Percentiles rank a stretch among this genome's conserved stretches.
Conservation (phyloP, 495 filamentous ascomycete genomes). For the Penicillium soppii region DNA sequence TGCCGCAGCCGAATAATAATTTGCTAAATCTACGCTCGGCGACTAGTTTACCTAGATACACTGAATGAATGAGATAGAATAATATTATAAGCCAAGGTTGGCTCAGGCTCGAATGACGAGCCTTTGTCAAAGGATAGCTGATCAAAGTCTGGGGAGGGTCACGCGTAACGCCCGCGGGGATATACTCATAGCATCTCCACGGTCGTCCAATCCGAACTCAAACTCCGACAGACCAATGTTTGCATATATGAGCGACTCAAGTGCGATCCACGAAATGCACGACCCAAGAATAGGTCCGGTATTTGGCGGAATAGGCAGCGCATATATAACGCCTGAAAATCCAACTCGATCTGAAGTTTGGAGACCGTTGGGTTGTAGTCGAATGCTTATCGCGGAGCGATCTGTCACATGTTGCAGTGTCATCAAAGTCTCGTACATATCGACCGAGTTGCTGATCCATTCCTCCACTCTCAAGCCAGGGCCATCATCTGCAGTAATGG, state of each 20-base stretch:
- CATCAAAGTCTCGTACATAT: slow-evolving; percentile 35
- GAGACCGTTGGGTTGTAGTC: slow-evolving; percentile 49
- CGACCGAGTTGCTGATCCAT: slow-evolving; percentile 41
- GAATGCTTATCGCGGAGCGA: slow-evolving; percentile 24
- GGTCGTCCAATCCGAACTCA: slow-evolving; percentile 32
- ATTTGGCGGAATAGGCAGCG: slow-evolving; percentile 11
- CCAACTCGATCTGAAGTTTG: slow-evolving; percentile 26
- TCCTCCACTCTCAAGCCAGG: slow-evolving; percentile 39
- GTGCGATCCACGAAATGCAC: slow-evolving; percentile 26
- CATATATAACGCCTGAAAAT: slow-evolving; percentile 46
- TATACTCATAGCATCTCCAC: slow-evolving; percentile 25
- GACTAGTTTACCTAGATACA: no score
- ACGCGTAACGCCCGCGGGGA: slow-evolving; percentile 27
- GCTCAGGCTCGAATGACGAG: no score
- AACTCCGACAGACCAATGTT: slow-evolving; percentile 41
- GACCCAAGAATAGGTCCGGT: slow-evolving; percentile 19
- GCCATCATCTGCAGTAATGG: slow-evolving; percentile 38
- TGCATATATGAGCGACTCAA: slow-evolving; percentile 33
- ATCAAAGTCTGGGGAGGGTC: slow-evolving; percentile 4
- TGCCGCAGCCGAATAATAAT: no score
- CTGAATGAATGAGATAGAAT: no score
- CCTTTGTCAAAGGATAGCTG: no score
- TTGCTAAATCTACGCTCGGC: no score
- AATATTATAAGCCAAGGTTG: no score
- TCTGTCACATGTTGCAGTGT: not conserved